Percentiles rank a stretch among this genome's conserved stretches.
phyloP scores from a whole-genome alignment of 1,139 yeast genomes.

The Chernovozyma sophiae-reginae region DNA sequence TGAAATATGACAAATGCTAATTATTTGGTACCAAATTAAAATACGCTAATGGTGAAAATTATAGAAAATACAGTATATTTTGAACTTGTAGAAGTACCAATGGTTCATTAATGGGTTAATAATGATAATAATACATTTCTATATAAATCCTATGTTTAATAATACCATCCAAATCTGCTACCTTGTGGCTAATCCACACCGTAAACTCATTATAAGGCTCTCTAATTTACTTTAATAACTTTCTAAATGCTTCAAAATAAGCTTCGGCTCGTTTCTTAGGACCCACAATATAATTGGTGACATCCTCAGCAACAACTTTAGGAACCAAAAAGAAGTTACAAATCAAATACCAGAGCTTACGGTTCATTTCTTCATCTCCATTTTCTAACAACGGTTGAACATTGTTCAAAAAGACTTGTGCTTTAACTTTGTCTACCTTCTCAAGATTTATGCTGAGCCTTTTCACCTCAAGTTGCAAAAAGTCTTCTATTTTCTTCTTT shows the following conservation, averaged over 20 bases:
- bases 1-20: too few relatives aligned
- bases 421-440: neutral
- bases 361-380: constrained; percentile 1
- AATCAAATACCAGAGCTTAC: constrained; percentile 7
- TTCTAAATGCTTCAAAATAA: constrained; percentile 13
- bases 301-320: constrained; percentile 21
- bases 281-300: constrained; percentile 39
- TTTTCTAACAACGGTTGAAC: neutral
- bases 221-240: neutral
- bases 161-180: too few relatives aligned
- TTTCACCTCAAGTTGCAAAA: constrained; percentile 8
- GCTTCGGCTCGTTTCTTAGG: constrained; percentile 36
- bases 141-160: too few relatives aligned
- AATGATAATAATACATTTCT: too few relatives aligned
- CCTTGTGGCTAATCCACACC: too few relatives aligned
- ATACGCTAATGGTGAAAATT: too few relatives aligned
- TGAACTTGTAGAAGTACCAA: too few relatives aligned
- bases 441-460: neutral
- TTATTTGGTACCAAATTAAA: too few relatives aligned
- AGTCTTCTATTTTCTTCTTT: constrained; percentile 22
- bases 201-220: too few relatives aligned
- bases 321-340: constrained; percentile 19
- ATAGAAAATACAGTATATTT: too few relatives aligned
- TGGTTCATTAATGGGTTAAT: too few relatives aligned
- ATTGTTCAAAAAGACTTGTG: neutral